Conservation (phyloP, 1,139 yeast species). For the Geotrichum klebahnii region DNA sequence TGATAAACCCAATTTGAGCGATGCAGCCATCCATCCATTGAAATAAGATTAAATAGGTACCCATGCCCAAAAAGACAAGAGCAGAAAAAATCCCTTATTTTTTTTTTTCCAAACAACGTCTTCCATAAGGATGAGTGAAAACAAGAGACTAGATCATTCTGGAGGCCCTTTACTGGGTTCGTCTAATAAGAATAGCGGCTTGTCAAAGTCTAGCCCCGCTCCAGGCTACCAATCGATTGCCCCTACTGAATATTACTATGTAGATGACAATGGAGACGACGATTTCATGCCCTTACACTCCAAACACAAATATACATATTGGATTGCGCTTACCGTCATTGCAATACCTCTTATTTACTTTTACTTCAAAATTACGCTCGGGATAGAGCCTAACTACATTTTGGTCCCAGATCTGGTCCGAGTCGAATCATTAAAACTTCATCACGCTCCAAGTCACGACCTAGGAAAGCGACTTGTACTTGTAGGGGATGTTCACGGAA, state of each 20-base stretch:
- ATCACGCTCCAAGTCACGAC: slow-evolving; percentile 5
- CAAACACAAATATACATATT: slow-evolving; percentile 8
- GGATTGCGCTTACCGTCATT: slow-evolving; percentile 2
- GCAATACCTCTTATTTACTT: slow-evolving; percentile 8
- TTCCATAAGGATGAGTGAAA: too few species aligned
- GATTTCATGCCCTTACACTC: not conserved
- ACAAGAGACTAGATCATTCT: not conserved
- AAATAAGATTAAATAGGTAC: too few species aligned
- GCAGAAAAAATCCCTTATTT: too few species aligned
- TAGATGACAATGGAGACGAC: slow-evolving; percentile 7
- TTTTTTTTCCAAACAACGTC: too few species aligned
- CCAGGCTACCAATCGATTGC: not conserved
- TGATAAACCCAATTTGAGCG: too few species aligned
- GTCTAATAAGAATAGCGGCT: not conserved
- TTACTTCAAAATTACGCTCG: slow-evolving; percentile 12
- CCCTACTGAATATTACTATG: slow-evolving; percentile 6
- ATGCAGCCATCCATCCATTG: too few species aligned
- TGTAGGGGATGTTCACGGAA: slow-evolving; percentile 89
- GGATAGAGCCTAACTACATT: slow-evolving; percentile 14
- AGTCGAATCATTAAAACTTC: slow-evolving; percentile 10
- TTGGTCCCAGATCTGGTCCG: slow-evolving; percentile 14
- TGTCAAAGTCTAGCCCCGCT: too few species aligned
- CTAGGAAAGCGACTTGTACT: slow-evolving; percentile 45
- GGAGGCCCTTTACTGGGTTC: not conserved
- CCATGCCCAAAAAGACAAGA: too few species aligned